These are phyloP conservation scores for Ascoidea asiatica DNA, from an alignment of 805 yeast genomes.

Conservation along the genomic window DNA sequence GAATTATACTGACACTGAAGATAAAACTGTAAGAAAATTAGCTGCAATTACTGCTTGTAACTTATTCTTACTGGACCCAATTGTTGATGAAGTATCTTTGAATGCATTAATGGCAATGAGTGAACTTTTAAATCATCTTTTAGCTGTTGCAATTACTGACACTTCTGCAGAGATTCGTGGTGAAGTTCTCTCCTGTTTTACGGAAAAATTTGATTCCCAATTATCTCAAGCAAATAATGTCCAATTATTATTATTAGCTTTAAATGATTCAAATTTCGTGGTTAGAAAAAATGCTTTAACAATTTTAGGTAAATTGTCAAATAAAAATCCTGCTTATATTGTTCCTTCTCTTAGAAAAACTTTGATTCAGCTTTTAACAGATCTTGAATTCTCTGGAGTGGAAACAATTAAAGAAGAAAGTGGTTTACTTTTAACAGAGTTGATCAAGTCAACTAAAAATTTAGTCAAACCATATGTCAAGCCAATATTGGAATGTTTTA, in stretches of 20 bases:
- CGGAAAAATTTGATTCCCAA: slow-evolving; percentile 76
- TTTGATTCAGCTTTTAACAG: slow-evolving; percentile 72
- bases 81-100: slow-evolving; percentile 72
- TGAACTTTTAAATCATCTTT: slow-evolving; percentile 67
- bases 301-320: slow-evolving; percentile 72
- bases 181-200: slow-evolving; percentile 62
- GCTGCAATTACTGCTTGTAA: slow-evolving; percentile 79
- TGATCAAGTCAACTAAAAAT: slow-evolving; percentile 67
- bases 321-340: slow-evolving; percentile 88
- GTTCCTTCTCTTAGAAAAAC: slow-evolving; percentile 86
- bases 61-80: slow-evolving; percentile 64
- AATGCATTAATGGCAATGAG: slow-evolving; percentile 73
- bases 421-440: slow-evolving; percentile 56
- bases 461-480: slow-evolving; percentile 84
- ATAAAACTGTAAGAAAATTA: slow-evolving; percentile 64
- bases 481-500: slow-evolving; percentile 74
- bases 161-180: slow-evolving; percentile 75
- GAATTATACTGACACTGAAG: slow-evolving; percentile 71
- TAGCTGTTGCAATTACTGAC: slow-evolving; percentile 80
- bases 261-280: slow-evolving; percentile 81
- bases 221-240: slow-evolving; percentile 90
- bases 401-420: slow-evolving; percentile 77
- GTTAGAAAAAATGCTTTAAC: slow-evolving; percentile 68
- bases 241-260: slow-evolving; percentile 68
- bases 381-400: slow-evolving; percentile 68